Conservation (phyloP, 345 rosid species). For the Rhodamnia argentea region DNA sequence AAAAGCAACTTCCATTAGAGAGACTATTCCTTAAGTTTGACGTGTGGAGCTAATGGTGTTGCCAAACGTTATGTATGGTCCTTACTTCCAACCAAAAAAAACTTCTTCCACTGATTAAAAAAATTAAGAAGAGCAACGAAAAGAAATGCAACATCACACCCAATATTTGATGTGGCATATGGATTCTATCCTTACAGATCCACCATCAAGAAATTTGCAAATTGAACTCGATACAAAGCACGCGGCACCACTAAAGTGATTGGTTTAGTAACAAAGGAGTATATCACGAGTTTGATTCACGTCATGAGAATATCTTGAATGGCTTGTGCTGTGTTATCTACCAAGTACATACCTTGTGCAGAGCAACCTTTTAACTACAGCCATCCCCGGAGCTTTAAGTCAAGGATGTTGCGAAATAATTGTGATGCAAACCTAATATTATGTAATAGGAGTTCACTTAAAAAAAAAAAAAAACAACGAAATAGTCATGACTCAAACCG, state of each 20-base stretch:
- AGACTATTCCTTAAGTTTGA: not conserved
- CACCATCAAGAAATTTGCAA: not conserved
- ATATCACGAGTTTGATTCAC: not conserved
- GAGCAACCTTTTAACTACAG: too few relatives aligned
- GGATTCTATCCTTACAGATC: not conserved
- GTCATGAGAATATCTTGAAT: accelerated
- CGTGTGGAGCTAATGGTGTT: not conserved
- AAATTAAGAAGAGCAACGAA: not conserved
- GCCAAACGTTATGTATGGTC: not conserved
- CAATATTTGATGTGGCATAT: not conserved
- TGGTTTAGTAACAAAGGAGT: not conserved
- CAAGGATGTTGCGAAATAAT: accelerated
- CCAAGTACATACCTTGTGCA: too few relatives aligned
- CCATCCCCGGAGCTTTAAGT: too few relatives aligned
- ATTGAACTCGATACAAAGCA: not conserved
- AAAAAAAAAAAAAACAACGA: not conserved
- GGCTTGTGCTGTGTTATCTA: not conserved
- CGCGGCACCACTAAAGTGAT: accelerated
- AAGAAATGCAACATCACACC: not conserved
- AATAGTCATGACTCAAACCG: not conserved
- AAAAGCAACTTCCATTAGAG: not conserved
- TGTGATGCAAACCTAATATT: accelerated
- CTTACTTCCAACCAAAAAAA: not conserved
- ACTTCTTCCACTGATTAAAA: not conserved
- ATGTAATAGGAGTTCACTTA: accelerated